Base-by-base conservation (phyloP, 106 monocot genomes). In the Dactylorhiza incarnata region DNA sequence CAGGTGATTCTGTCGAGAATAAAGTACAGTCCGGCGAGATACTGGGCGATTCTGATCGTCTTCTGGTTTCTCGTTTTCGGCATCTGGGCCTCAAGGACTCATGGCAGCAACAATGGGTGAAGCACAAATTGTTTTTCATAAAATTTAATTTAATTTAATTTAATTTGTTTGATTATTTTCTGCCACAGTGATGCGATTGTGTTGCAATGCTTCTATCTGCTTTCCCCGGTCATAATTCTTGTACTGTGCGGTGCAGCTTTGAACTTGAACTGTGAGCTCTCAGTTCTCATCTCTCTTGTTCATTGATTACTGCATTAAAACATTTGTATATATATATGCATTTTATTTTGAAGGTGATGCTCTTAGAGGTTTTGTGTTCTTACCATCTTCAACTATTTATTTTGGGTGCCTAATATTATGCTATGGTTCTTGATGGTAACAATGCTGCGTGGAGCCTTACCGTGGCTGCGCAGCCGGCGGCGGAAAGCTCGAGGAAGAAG, bases 61-160 rank as follows among this genome's bases (percentile, higher is more conserved):
- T 87, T 93, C 73, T 93, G 90, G 86, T 93, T 93, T 86, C 84
- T 96, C 52, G 89, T 85, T 55, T 96, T 93, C 72, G 93, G 89
- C 22, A 72, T 93, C 22, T 96, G 95, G 95, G 88, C 90, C 69
- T 90, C 93, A 14, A 85, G 93, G 29, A 91, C 89, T 47, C 90
- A 78, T 56, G 75, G 74, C 48, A 16, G 14, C 55, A 52, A 43
- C 44, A 20, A 10, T 49, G 44, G 48, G 24, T 72, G 72, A 72
- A 68, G 23, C 12, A 5, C 8, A 13, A 12, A 37, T 37, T 66
- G 29, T 13, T 26, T 29, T 66, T 26, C 5, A 29, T 66, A 6
- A 17, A 7, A 7, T 44, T 46, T 70, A 37, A 15, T 47, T n/a
- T 70, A 6, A 8, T 70, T 17, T 70, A n/a, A n/a, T n/a, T n/a